These are phyloP conservation scores for Aspergillus heteromorphus DNA, from an alignment of 495 filamentous ascomycete species.

Conservation along the genomic window DNA sequence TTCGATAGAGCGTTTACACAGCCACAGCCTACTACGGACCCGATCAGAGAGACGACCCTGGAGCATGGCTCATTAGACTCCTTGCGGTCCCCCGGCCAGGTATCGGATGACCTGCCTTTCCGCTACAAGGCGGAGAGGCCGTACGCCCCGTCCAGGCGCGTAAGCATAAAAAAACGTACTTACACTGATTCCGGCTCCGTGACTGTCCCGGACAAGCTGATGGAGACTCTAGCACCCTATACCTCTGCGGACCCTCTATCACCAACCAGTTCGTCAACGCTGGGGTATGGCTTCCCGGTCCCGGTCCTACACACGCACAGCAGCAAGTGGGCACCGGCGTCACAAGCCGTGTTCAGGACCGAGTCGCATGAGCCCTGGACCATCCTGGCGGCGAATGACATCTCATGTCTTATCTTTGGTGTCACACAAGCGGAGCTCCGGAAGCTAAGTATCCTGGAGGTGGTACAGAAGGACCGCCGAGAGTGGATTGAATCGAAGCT, in stretches of 20 bases:
- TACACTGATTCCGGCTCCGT: slow-evolving; percentile 73
- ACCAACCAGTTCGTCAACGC: slow-evolving; percentile 31
- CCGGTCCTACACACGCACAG: slow-evolving; percentile 72
- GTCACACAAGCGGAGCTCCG: slow-evolving; percentile 90
- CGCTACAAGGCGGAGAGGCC: slow-evolving; percentile 30
- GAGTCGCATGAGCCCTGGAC: slow-evolving; percentile 86
- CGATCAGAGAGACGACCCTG: slow-evolving; percentile 11
- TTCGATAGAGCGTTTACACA: slow-evolving; percentile 72
- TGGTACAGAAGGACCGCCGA: slow-evolving; percentile 80
- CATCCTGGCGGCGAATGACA: slow-evolving; percentile 92
- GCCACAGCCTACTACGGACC: slow-evolving; percentile 21
- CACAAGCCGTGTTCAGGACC: slow-evolving; percentile 95
- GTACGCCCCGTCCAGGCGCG: slow-evolving; percentile 50
- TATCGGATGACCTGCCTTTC: slow-evolving; percentile 29
- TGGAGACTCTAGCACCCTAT: slow-evolving; percentile 85
- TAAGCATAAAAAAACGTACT: slow-evolving; percentile 72
- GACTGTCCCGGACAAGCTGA: slow-evolving; percentile 73
- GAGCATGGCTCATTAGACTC: slow-evolving; percentile 15
- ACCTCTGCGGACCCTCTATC: slow-evolving; percentile 46
- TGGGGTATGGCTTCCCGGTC: slow-evolving; percentile 36
- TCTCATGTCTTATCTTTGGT: slow-evolving; percentile 93
- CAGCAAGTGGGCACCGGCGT: slow-evolving; percentile 82
- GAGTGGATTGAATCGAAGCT: slow-evolving; percentile 89
- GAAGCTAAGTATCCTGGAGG: slow-evolving; percentile 91
- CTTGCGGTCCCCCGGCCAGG: slow-evolving; percentile 25